Base-by-base conservation (phyloP, 805 yeast genomes). In the Suhomyces sp. region DNA sequence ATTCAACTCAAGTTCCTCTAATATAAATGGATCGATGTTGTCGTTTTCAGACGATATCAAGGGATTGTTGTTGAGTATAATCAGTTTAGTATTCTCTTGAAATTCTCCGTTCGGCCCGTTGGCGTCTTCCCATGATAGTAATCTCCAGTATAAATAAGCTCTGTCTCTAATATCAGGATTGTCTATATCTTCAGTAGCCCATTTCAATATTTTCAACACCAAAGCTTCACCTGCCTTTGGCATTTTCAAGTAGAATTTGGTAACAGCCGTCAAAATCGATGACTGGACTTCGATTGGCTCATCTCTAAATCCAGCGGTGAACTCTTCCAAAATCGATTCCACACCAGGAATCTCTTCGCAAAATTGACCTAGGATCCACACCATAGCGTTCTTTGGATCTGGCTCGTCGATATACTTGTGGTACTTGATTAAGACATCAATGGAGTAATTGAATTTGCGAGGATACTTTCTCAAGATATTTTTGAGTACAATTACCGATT, bases 131-230 rank as follows among this genome's bases (percentile, higher is more conserved):
- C 68, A 53, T 1, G 94, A 82, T 6, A 92, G 68, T 25, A 92
- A 68, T 52, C 96, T 77, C 94, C 96, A 87, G 69, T 93, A 92
- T 69, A 89, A 83, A 61, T 76, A 86, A 0, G 93, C 97, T 39
- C 97, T 71, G 57, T 89, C 96, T 54, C 97, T 77, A 9, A 91
- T 68, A 68, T 93, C 98, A 0, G 97, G 97, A 59, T 89, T 85
- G 55, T 85, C 84, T 1, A 77, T 72, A 10, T 84, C 87, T 57
- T 89, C 94, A 0, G 96, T 87, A 6, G 91, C 87, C 64, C 74
- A 67, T 60, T 83, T 84, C 50, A 91, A 69, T 0, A 86, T 72
- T 31, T 76, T 73, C 35, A 89, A 71, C 2, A 90, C 81, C 10
- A 86, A 60, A 2, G 71, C 61, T 58, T 86, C 87, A 2, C 85